phyloP scores from a whole-genome alignment of 768 basidiomycete genomes.

The Russula virescens region DNA sequence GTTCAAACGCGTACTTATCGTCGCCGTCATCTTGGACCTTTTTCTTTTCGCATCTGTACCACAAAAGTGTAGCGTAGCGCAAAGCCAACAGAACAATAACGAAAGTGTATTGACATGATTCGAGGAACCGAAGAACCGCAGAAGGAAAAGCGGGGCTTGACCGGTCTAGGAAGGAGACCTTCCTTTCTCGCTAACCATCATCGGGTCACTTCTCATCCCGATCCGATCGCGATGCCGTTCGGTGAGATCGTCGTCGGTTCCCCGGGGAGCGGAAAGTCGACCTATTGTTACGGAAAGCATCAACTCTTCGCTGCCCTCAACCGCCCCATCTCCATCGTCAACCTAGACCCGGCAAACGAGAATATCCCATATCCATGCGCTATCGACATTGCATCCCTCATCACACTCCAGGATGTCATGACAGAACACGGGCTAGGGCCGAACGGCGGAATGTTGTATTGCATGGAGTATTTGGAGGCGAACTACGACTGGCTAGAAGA shows the following conservation, averaged over 20 bases:
- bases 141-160: too few species aligned
- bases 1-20: background rate
- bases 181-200: conserved; percentile 28
- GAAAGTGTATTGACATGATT: too few species aligned
- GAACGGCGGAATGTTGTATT: conserved; percentile 94
- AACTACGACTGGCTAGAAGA: conserved; percentile 88
- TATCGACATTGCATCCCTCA: conserved; percentile 76
- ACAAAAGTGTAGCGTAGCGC: background rate
- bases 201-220: background rate
- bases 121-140: too few species aligned
- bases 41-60: background rate
- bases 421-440: conserved; percentile 78
- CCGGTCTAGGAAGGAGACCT: conserved; percentile 15
- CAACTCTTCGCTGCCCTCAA: conserved; percentile 84
- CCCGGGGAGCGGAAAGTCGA: conserved; percentile 84
- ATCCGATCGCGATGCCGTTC: conserved; percentile 52
- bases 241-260: conserved; percentile 85
- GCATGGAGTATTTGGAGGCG: conserved; percentile 67
- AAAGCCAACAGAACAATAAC: background rate
- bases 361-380: conserved; percentile 87
- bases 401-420: conserved; percentile 88
- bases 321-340: conserved; percentile 85
- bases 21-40: background rate
- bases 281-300: conserved; percentile 82
- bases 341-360: conserved; percentile 89